Evolutionary conservation across 805 yeast species (phyloP), one percentile per base, ranked within the genome.

Genomic region (Yamadazyma scolyti): DNA sequence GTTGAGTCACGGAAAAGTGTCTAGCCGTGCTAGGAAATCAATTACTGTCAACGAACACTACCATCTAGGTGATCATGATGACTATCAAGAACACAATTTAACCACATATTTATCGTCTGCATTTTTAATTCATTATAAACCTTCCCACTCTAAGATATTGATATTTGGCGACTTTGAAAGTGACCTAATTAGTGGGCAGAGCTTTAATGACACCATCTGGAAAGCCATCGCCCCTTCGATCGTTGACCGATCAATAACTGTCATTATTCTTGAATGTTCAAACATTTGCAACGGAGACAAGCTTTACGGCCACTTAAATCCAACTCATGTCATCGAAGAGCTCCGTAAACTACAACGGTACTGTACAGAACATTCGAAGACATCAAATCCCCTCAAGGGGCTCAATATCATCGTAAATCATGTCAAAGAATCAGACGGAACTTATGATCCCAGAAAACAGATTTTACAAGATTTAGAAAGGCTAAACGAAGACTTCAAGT

Each of bases 81-180:
- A 9, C 8, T 33, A 24, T 13, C 31, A 27, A 14, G 36, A 33
- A 23, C 11, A 22, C 6, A 21, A 25, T n/a, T 28, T 33, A 6
- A 28, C 23, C 22, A 30, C 34, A 21, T 61, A 68, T 54, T 42
- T 69, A 56, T 38, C 36, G 23, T 73, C 86, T 3, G 81, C 87
- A 2, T 88, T 68, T 48, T 58, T 86, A 15, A 48, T 86, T 20
- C 51, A 61, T 6, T 64, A 71, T 26, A 45, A 28, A 3, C 16
- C 20, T 0, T 43, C 65, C 1, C 45, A 56, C 9, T 42, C 62
- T 6, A 59, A 63, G 14, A 28, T 87, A 2, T 52, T 87, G 6
- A 53, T 82, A 3, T 86, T 87, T 67, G 97, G 97, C 1, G 97
- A 88, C 50, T 74, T 85, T 20, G 96, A 88, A 50, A 70, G 82